Evolutionary conservation across 129 eudicot species (phyloP).

Genomic region (Pittosporum tobira): DNA sequence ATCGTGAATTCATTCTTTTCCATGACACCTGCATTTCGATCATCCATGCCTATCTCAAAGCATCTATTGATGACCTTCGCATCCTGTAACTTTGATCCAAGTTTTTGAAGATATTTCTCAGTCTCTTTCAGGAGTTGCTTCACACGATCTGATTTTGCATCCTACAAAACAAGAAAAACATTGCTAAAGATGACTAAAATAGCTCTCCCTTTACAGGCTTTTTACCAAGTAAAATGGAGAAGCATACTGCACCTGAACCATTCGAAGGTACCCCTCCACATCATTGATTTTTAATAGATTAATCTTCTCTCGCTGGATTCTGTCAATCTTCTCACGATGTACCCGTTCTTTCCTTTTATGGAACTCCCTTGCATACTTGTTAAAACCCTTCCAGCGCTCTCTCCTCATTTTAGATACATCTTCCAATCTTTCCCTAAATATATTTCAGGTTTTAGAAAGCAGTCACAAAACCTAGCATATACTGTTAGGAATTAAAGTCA

Average conservation of each 20-base stretch:
- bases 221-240: constrained; percentile 13
- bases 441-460: constrained; percentile 4
- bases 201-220: no score
- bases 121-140: constrained; percentile 90
- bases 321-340: constrained; percentile 89
- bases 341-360: constrained; percentile 92
- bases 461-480: no score
- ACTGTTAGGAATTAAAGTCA: constrained; percentile 7
- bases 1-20: constrained; percentile 49
- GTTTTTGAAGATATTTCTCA: constrained; percentile 89
- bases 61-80: constrained; percentile 61
- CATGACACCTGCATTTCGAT: constrained; percentile 22
- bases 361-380: constrained; percentile 77
- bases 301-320: constrained; percentile 96
- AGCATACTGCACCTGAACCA: constrained; percentile 75
- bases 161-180: constrained; percentile 32
- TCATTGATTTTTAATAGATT: constrained; percentile 89
- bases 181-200: neutral
- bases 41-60: constrained; percentile 65
- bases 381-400: constrained; percentile 88
- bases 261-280: constrained; percentile 96
- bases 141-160: constrained; percentile 95
- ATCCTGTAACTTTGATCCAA: constrained; percentile 79
- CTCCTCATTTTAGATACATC: constrained; percentile 72
- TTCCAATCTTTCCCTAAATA: constrained; percentile 86